Base-by-base conservation (phyloP, 192 early-diverging fungal species). In the Spizellomyces punctatus region DNA sequence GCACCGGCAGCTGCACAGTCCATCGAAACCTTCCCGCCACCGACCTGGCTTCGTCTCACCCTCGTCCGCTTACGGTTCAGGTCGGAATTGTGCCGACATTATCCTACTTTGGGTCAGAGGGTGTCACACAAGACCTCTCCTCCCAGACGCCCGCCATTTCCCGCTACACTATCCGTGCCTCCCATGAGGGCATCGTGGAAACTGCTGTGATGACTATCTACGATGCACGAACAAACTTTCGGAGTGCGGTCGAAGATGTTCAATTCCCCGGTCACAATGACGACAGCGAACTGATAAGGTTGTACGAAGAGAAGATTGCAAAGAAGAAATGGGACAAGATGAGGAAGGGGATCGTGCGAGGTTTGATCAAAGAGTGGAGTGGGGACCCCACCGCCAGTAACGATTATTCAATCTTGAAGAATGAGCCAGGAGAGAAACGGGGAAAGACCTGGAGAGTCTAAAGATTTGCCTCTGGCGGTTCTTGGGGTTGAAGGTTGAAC, bases 21-120 rank as follows among this genome's bases (percentile, higher is more conserved):
- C 44, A 67, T 41, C 14, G 46, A 6, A 67, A 48, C 3, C 42
- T 57, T 21, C 22, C 16, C n/a, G 12, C 14, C 52, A 5, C 21
- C 10, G 43, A 57, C 22, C 17, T 54, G 5, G 16, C 16, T 27
- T 27, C 21, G n/a, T 41, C 22, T 17, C n/a, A 9, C 41, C 58
- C 47, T 6, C 12, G 44, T 47, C 16, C 14, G 36, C 17, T 22
- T 19, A 8, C 19, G 6, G 63, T 81, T 36, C 63, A 74, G 5
- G 49, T 78, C 50, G 81, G 67, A 36, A 58, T 60, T 14, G 22
- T 81, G 6, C 10, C 62, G n/a, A 36, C 49, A 3, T 7, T 54
- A 6, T 43, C 56, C 14, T 83, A 82, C 63, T 81, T 83, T 67
- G 81, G 79, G 8, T 72, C 82, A 60, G 73, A 72, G n/a, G 74